These are phyloP conservation scores for Trichaptum fuscoviolaceum DNA, from an alignment of 768 basidiomycete genomes.

Conservation along the genomic window DNA sequence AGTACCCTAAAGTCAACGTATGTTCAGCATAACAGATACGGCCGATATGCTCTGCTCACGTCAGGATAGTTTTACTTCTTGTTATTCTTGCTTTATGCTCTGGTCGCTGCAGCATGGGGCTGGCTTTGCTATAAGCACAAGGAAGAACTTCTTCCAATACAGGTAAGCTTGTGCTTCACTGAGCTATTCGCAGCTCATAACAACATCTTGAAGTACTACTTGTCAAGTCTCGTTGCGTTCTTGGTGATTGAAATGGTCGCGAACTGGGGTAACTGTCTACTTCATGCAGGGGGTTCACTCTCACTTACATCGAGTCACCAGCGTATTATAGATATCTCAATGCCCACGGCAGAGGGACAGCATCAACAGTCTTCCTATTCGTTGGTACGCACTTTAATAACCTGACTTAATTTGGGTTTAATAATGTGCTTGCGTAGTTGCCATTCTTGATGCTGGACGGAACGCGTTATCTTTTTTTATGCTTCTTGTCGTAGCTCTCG, in stretches of 20 bases:
- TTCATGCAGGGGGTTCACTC: background rate
- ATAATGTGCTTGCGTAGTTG: conserved; percentile 42
- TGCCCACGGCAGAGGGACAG: conserved; percentile 66
- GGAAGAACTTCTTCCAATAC: conserved; percentile 82
- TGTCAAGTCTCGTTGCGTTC: conserved; percentile 82
- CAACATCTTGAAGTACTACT: conserved; percentile 60
- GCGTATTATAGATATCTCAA: conserved; percentile 96
- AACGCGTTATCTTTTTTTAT: conserved; percentile 96
- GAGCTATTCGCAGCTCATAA: conserved; percentile 2
- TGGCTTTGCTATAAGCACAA: conserved; percentile 78
- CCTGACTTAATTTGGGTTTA: background rate
- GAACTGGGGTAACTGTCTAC: conserved; percentile 61
- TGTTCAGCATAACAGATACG: conserved; percentile 21
- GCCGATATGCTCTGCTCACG: background rate
- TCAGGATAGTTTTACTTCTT: conserved; percentile 71
- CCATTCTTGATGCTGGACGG: conserved; percentile 91
- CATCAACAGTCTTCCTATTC: conserved; percentile 87
- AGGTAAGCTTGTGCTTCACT: conserved; percentile 41
- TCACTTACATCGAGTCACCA: conserved; percentile 20
- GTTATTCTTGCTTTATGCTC: conserved; percentile 76
- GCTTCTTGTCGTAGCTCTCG: conserved; percentile 87
- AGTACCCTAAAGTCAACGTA: conserved; percentile 97
- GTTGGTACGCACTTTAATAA: conserved; percentile 53
- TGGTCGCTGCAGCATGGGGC: conserved; percentile 70
- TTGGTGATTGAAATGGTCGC: conserved; percentile 93